Evolutionary conservation across 2,329 filamentous ascomycete species (phyloP), one percentile per base, ranked within the genome.

Genomic region (Fusarium guadeloupense): DNA sequence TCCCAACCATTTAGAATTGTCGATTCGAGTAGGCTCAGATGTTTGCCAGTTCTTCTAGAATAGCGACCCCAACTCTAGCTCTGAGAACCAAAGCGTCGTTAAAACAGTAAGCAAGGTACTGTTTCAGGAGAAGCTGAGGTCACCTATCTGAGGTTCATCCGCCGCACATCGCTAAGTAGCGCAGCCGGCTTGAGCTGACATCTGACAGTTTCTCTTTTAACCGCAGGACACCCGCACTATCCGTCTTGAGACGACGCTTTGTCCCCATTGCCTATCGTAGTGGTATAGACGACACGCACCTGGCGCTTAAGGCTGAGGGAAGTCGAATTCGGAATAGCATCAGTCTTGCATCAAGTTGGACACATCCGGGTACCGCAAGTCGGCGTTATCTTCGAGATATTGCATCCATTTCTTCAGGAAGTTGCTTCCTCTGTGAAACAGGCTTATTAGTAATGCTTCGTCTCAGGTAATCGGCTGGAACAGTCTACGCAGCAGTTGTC

Each of bases 371-470:
- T 97, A 98, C 71, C 95, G 83, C 66, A 98, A 78, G 77, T 98
- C 94, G 8, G 93, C 90, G 69, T 96, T 81, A 62, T 97, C 92
- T 75, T 98, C 94, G 25, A 98, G 81, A 74, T 90, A 94, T 9
- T 83, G 85, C 91, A 97, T 97, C 95, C 94, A 98, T 59, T 83
- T 83, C 76, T 92, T 93, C 59, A 98, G 82, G 72, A 97, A 98
- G 54, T 82, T 82, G 75, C 91, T 93, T 20, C 93, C 93, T 76
- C 92, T 96, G 69, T 66, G 52, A 44, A 35, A 62, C 54, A 51
- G 38, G 48, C 33, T 34, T 25, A 43, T 69, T 56, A 67, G 59
- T 51, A 43, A 48, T 43, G 57, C 38, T 52, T 39, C 47, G 56
- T 69, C 61, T 69, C 64, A 63, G 59, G 56, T 65, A 47, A 31